phyloP scores from a whole-genome alignment of 257 asterid genomes.

The Echium plantagineum region DNA sequence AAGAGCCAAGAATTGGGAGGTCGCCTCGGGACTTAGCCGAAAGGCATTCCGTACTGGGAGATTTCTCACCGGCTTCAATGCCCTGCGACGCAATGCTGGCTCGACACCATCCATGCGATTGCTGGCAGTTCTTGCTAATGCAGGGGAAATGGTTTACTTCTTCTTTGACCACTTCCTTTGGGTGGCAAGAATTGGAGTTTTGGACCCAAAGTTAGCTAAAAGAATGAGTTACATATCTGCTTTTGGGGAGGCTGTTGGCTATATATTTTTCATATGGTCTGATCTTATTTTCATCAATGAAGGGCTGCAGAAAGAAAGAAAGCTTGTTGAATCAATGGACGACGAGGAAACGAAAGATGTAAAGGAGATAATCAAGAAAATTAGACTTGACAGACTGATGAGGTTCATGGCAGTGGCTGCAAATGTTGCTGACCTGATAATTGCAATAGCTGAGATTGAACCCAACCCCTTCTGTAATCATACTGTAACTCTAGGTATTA shows the following conservation, averaged over 20 bases:
- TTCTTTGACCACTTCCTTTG: constrained; percentile 86
- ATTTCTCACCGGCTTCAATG: constrained; percentile 83
- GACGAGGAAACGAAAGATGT: constrained; percentile 16
- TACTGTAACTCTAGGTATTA: constrained; percentile 66
- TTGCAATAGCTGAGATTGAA: constrained; percentile 77
- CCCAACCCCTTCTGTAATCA: constrained; percentile 89
- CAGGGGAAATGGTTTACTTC: constrained; percentile 94
- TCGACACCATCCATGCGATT: constrained; percentile 31
- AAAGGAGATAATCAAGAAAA: constrained; percentile 26
- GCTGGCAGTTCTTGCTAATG: constrained; percentile 61
- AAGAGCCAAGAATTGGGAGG: constrained; percentile 81
- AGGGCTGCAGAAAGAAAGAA: constrained; percentile 47
- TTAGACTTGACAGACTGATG: constrained; percentile 73
- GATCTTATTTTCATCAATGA: constrained; percentile 48
- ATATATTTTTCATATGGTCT: constrained; percentile 47
- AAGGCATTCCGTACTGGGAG: constrained; percentile 87
- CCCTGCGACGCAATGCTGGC: constrained; percentile 56
- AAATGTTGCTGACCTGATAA: constrained; percentile 68
- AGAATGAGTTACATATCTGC: constrained; percentile 82
- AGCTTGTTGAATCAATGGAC: constrained; percentile 16
- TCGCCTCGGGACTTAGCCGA: constrained; percentile 81
- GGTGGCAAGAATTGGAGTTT: constrained; percentile 66
- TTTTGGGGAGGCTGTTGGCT: constrained; percentile 84
- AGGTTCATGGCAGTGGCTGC: constrained; percentile 87
- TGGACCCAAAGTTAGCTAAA: constrained; percentile 44